Base-by-base conservation (phyloP, 345 rosid species). In the Eucalyptus melliodora region DNA sequence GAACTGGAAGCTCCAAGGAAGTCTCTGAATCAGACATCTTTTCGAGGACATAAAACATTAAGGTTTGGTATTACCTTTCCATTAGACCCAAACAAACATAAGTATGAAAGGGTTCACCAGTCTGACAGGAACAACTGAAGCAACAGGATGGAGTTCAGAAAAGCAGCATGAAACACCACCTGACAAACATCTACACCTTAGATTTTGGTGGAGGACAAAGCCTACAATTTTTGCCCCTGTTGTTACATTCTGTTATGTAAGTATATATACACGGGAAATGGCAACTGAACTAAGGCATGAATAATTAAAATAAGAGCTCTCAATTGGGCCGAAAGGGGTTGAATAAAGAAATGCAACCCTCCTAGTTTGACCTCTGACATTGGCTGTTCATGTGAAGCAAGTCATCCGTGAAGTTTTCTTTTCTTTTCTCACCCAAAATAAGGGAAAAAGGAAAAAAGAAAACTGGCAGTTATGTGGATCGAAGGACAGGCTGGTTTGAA, bases 1-100 rank as follows among this genome's bases (percentile, higher is more conserved):
- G 89, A 77, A 94, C 94, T 40, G 98, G 98, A 91, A 97, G 96
- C 87, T 93, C 89, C 45, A 93, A 49, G 90, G 93, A 91, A 83
- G 89, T 88, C 40, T 90, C 88, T 51, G 92, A 80, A 87, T 91
- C 90, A 67, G 95, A 91, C 97, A 96, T 91, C 30, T 31, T 87
- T 85, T 87, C 89, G 50, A 37, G 37, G 49, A 45, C 81, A 77
- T 87, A 27, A 80, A 88, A 90, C 69, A 85, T 51, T 44, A 50
- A 88, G 85, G 88, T 40, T 40, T 40, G 47, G 83, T 77, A 5
- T 37, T 77, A 40, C 83, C 83, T 77, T 77, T 77, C 30, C 83
- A 6, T 77, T 77, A 37, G 30, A 21, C 83, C 83, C 83, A 37
- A 77, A 77, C 83, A 40, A 77, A 77, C 83, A 40, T 11, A 40